phyloP scores from a whole-genome alignment of 495 filamentous ascomycete genomes.

The Penicillium robsamsonii region DNA sequence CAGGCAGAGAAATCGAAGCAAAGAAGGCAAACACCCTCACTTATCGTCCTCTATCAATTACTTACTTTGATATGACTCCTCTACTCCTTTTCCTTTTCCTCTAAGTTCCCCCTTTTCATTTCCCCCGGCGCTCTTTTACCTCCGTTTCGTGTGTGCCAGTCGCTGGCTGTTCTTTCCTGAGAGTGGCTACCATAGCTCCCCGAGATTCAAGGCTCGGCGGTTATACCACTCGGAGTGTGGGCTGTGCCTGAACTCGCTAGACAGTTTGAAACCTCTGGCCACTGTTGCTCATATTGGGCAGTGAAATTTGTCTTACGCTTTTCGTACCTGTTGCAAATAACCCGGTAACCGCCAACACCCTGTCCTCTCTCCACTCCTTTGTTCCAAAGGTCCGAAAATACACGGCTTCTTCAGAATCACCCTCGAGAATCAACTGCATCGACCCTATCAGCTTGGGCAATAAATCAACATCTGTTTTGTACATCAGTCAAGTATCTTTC shows the following conservation, averaged over 20 bases:
- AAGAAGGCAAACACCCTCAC: conserved; percentile 28
- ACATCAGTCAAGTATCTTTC: neutral
- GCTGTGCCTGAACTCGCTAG: conserved; percentile 19
- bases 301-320: conserved; percentile 7
- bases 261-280: conserved; percentile 17
- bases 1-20: conserved; percentile 6
- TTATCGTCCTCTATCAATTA: conserved; percentile 23
- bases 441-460: neutral
- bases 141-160: neutral
- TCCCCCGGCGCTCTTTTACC: conserved; percentile 1
- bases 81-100: conserved; percentile 9
- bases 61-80: conserved; percentile 3
- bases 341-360: conserved; percentile 1
- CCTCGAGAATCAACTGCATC: conserved; percentile 2
- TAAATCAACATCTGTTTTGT: neutral
- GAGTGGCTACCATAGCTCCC: neutral
- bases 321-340: conserved; percentile 1
- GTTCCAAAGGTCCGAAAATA: conserved; percentile 9
- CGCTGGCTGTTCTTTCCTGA: neutral
- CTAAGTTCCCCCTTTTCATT: conserved; percentile 12
- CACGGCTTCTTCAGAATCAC: neutral
- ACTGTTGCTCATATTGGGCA: conserved; percentile 13
- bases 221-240: conserved; percentile 24
- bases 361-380: conserved; percentile 14
- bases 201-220: conserved; percentile 18